Conservation (phyloP, 805 yeast species). For the Starmerella cellae region DNA sequence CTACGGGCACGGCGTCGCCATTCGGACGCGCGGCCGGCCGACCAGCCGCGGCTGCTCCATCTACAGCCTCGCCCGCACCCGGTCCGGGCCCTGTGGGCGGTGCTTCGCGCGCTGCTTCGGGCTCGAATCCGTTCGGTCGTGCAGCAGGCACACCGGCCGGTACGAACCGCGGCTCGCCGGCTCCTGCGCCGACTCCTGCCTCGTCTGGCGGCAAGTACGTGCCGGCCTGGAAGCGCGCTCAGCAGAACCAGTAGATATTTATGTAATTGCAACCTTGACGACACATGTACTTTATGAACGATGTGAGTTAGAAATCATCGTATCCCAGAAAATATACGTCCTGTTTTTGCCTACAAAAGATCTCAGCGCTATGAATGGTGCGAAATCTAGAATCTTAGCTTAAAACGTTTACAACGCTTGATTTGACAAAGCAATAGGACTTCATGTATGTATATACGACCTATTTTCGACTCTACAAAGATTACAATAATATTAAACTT, state of each 20-base stretch:
- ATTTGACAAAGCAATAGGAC: too few species aligned
- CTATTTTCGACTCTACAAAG: too few species aligned
- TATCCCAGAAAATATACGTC: too few species aligned
- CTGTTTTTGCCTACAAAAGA: not conserved
- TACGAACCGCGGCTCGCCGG: not conserved
- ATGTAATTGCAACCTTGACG: not conserved
- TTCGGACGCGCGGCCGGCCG: constrained; percentile 9
- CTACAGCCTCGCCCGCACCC: not conserved
- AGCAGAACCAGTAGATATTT: not conserved
- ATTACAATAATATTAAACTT: too few species aligned
- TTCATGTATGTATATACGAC: too few species aligned
- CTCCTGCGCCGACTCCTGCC: not conserved
- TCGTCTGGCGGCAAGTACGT: not conserved
- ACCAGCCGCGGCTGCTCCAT: constrained; percentile 5
- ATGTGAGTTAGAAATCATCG: too few species aligned
- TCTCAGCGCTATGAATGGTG: not conserved
- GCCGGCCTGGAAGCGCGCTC: constrained; percentile 1
- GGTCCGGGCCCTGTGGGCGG: not conserved
- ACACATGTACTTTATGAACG: too few species aligned
- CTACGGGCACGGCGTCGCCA: too few species aligned
- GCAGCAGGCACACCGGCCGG: not conserved
- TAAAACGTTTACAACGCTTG: too few species aligned
- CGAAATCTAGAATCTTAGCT: too few species aligned
- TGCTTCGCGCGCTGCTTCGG: too few species aligned
- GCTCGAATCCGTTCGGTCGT: not conserved